Conservation (phyloP, 2,329 filamentous ascomycete genomes). For the Paraconiothyrium sp. region DNA sequence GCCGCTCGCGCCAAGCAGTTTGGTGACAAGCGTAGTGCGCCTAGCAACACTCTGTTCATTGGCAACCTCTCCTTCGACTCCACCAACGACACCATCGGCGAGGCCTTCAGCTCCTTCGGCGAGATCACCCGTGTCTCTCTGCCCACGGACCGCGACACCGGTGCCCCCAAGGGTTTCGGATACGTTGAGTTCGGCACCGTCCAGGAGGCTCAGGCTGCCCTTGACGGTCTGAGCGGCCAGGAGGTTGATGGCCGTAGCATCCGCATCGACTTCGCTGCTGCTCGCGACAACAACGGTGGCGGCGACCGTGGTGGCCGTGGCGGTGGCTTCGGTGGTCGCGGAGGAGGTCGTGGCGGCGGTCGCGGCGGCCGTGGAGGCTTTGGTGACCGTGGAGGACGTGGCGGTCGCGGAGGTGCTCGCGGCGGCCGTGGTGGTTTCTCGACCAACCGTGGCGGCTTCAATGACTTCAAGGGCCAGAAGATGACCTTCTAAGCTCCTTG, state of each 20-base stretch:
- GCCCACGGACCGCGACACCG: constrained; percentile 86
- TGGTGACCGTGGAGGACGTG: constrained; percentile 57
- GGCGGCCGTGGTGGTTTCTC: constrained; percentile 54
- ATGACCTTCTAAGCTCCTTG: constrained; percentile 66
- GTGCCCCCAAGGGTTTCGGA: constrained; percentile 89
- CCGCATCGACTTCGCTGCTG: constrained; percentile 82
- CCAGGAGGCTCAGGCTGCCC: constrained; percentile 82
- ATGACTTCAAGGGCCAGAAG: constrained; percentile 82
- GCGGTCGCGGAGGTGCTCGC: constrained; percentile 59
- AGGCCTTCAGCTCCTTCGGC: constrained; percentile 77
- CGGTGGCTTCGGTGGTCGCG: constrained; percentile 62
- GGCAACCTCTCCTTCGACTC: constrained; percentile 90
- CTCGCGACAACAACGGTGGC: constrained; percentile 68
- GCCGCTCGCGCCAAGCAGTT: constrained; percentile 71
- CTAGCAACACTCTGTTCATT: constrained; percentile 88
- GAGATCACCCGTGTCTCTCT: constrained; percentile 82
- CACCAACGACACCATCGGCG: constrained; percentile 77
- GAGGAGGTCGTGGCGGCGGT: constrained; percentile 62
- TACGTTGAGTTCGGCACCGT: constrained; percentile 86
- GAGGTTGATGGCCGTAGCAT: constrained; percentile 77
- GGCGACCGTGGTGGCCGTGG: constrained; percentile 63
- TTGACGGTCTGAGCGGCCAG: constrained; percentile 74
- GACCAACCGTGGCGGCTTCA: constrained; percentile 59
- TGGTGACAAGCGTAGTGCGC: constrained; percentile 81
- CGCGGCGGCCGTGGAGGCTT: constrained; percentile 62